Evolutionary conservation across 768 basidiomycete genomes (phyloP), one percentile per base, ranked within the genome.

Genomic region (Coprinopsis cinerea): DNA sequence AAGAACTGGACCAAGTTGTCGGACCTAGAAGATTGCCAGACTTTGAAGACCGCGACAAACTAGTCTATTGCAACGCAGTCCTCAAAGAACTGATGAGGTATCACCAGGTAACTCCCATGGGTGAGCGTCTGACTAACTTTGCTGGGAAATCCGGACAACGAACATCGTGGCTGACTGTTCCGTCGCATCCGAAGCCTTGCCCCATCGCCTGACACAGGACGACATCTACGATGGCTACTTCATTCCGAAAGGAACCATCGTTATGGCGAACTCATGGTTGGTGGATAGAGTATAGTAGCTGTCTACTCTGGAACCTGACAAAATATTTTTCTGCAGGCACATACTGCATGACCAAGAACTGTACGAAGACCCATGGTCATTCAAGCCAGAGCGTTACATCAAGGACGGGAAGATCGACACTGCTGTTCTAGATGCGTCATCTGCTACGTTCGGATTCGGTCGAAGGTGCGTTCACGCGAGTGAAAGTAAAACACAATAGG

Each of bases 41-140:
- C 5, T 57, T 58, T 27, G 37, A 52, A 15, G 58, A 59, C 23
- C 47, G 48, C 9, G 34, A 49, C 7, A 35, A 47, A 1, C 25
- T 58, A 17, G 51, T 44, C 3, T 58, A 56, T 26, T 43, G 56
- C 17, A 39, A 44, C 20, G 55, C 59, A 0, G 4, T 58, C 0
- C 44, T 57, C 15, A 60, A 52, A 40, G 64, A 66, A 47, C 35
- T 59, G 7, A 18, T 53, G 20, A 35, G 64, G n/a, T 59, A 56
- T 55, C 40, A 56, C 23, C 57, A 55, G 2, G 34, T 54, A 14
- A 37, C 32, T 5, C 60, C 60, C 1, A 15, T 55, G 15, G 62
- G 66, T 61, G 47, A 14, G 54, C 30, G 30, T 34, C 9, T 9
- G 9, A 9, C 30, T n/a, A 9, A 9, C n/a, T 34, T n/a, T n/a